Base-by-base conservation (phyloP, 2,329 filamentous ascomycete species). In the Cladosporium sp. region DNA sequence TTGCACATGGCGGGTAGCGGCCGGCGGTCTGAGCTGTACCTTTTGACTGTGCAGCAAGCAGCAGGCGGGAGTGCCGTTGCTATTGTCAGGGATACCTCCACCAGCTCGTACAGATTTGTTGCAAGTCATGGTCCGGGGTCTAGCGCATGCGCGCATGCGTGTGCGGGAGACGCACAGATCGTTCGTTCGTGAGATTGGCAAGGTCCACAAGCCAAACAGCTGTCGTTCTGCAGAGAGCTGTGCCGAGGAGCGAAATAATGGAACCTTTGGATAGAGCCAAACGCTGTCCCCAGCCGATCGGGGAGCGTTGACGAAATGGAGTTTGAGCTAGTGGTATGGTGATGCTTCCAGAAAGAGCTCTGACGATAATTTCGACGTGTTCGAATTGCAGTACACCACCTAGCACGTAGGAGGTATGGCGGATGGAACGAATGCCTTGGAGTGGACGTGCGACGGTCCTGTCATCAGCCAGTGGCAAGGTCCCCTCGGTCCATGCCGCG, bases 91-190 rank as follows among this genome's bases (percentile, higher is more conserved):
- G 43, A 32, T 48, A 39, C 16, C 35, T 15, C n/a, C n/a, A n/a
- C n/a, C n/a, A n/a, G 43, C 43, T 25, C 35, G 38, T 8, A 48
- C 16, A 27, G 22, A 27, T 9, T 4, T 5, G 22, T 27, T 27
- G 43, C 43, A 48, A 48, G 43, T 48, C 43, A 46, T 46, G 41
- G 32, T 38, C 43, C 43, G 43, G 43, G 43, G 43, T 40, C 35
- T 48, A 40, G 43, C 36, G 43, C 16, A 40, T 32, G 43, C 22
- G 22, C 22, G 9, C 9, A 27, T 27, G 22, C 22, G 22, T 27
- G n/a, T 27, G 22, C 43, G 43, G 43, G 35, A 25, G 13, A 25
- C 36, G 43, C 43, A 48, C 43, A 48, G 43, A 40, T 20, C 43
- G 33, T 15, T 39, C 35, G 43, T 48, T 48, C 43, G 27, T 32